Conservation (phyloP, 768 basidiomycete species). For the Lentinula sp. region DNA sequence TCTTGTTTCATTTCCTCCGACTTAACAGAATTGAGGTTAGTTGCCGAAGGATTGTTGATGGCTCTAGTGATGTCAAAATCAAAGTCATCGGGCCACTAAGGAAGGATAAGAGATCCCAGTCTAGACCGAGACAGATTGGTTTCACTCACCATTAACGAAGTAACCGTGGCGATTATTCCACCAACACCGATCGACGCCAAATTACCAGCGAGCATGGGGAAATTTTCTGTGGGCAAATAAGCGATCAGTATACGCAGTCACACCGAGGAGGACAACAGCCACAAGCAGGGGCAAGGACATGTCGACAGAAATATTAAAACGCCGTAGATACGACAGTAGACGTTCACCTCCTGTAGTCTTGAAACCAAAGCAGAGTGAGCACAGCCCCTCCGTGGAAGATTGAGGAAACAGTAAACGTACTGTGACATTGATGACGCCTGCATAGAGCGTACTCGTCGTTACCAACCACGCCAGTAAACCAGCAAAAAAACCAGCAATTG, state of each 20-base stretch:
- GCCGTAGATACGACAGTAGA: background rate
- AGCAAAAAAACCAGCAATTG: constrained; percentile 60
- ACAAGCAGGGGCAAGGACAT: background rate
- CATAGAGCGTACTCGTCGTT: constrained; percentile 66
- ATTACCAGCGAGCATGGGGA: constrained; percentile 82
- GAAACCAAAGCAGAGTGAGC: background rate
- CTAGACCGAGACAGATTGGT: background rate
- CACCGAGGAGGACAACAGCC: background rate
- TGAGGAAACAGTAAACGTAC: constrained; percentile 26
- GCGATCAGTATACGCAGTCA: constrained; percentile 6
- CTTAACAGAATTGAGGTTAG: constrained; percentile 9
- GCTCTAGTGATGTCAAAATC: constrained; percentile 76
- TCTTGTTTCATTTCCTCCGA: constrained; percentile 7
- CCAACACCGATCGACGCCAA: constrained; percentile 80
- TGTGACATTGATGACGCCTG: constrained; percentile 62
- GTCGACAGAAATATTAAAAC: background rate
- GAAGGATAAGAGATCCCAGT: background rate
- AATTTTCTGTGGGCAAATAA: constrained; percentile 40
- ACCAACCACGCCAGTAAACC: constrained; percentile 85
- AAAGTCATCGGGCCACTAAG: constrained; percentile 74
- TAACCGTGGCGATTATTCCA: constrained; percentile 62
- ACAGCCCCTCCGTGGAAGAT: background rate
- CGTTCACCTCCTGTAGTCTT: background rate
- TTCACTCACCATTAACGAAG: constrained; percentile 56
- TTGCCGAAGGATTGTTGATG: constrained; percentile 44